Evolutionary conservation across 306 rosid species (phyloP).

Genomic region (Corylus heterophylla): DNA sequence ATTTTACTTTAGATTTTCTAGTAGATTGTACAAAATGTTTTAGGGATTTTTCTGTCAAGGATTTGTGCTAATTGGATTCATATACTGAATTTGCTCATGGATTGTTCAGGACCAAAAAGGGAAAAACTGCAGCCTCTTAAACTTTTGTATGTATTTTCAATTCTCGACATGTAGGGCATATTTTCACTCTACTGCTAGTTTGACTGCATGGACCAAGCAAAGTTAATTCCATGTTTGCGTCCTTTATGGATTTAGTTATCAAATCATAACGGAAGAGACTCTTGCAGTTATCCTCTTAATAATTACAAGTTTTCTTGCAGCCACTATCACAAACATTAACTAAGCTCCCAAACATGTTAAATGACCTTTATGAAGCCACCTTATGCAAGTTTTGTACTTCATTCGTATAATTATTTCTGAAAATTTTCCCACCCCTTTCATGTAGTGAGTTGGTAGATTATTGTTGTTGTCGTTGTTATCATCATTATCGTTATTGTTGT

Average conservation of each 20-base stretch:
- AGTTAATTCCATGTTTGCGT: background rate
- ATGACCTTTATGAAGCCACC: constrained; percentile 1
- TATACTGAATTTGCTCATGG: background rate
- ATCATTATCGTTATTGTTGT: background rate
- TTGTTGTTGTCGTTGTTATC: background rate
- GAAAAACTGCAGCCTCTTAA: background rate
- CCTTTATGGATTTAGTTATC: background rate
- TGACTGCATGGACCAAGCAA: background rate
- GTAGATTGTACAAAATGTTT: background rate
- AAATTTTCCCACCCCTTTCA: background rate
- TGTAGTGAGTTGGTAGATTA: background rate
- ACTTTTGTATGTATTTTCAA: background rate
- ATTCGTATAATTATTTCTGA: background rate
- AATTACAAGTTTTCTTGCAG: background rate
- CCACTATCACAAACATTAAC: background rate
- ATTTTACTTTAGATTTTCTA: background rate
- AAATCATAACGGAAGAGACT: background rate
- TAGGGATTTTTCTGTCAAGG: background rate
- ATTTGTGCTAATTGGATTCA: background rate
- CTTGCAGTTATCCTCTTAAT: background rate
- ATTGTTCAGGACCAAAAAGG: background rate
- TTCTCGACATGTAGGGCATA: background rate
- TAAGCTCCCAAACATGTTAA: background rate
- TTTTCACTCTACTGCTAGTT: background rate
- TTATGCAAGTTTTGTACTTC: background rate